Evolutionary conservation across 2,329 filamentous ascomycete species (phyloP).

Genomic region (Colletotrichum graminicola): DNA sequence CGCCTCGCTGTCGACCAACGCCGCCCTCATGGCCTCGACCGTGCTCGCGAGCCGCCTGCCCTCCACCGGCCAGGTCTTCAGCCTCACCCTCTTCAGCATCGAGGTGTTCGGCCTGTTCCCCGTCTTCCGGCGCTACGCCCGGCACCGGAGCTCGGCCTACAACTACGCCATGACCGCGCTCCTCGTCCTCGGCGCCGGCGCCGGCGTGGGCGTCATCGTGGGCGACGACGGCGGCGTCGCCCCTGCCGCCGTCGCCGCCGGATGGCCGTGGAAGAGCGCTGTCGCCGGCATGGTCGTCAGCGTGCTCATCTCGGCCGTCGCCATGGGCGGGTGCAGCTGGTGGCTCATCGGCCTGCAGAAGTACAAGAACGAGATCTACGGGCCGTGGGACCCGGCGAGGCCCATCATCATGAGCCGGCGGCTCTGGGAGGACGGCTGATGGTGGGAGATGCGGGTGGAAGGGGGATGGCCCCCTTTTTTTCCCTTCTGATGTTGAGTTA

Average conservation of each 20-base stretch:
- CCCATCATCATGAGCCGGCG: slow-evolving; percentile 82
- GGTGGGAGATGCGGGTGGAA: background rate
- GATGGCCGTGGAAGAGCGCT: slow-evolving; percentile 66
- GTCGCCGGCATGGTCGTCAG: slow-evolving; percentile 82
- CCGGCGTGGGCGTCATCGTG: slow-evolving; percentile 77
- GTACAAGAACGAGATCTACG: slow-evolving; percentile 99
- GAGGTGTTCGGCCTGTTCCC: slow-evolving; percentile 97
- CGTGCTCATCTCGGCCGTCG: slow-evolving; percentile 78
- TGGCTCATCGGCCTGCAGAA: slow-evolving; percentile 97
- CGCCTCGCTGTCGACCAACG: slow-evolving; percentile 88
- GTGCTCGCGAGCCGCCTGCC: slow-evolving; percentile 91
- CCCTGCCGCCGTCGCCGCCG: slow-evolving; percentile 45
- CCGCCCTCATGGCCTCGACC: slow-evolving; percentile 94
- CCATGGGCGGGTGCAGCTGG: slow-evolving; percentile 96
- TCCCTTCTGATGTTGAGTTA: background rate
- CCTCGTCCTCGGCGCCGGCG: slow-evolving; percentile 83
- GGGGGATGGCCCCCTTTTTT: background rate
- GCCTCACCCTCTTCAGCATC: slow-evolving; percentile 93
- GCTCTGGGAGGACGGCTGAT: slow-evolving; percentile 60
- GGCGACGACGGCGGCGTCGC: slow-evolving; percentile 55
- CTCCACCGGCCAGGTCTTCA: slow-evolving; percentile 94
- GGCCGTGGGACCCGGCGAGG: slow-evolving; percentile 95
- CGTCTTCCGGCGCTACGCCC: slow-evolving; percentile 92
- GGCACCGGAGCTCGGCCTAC: slow-evolving; percentile 83
- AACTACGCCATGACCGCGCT: slow-evolving; percentile 82